A percentile compares a stretch with the other conserved stretches of the same genome.
These are phyloP conservation scores for Suillus placidus DNA, from an alignment of 768 basidiomycete genomes.

Conservation along the genomic window DNA sequence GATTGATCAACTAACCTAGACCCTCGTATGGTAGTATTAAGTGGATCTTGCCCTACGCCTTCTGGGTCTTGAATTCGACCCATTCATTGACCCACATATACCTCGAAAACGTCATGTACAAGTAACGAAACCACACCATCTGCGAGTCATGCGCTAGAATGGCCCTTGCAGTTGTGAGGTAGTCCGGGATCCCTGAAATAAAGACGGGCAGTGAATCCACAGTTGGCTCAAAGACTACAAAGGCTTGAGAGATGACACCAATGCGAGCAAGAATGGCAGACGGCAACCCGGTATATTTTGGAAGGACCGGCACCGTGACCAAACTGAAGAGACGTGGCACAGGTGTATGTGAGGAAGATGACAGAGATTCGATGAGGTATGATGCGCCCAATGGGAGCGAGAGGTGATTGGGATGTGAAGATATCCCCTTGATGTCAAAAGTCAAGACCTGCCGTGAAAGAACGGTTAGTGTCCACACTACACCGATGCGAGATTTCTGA, in stretches of 20 bases:
- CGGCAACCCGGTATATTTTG: conserved; percentile 68
- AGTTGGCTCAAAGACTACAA: conserved; percentile 12
- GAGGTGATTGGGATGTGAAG: conserved; percentile 86
- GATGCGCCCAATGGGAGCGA: conserved; percentile 63
- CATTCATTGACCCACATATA: conserved; percentile 96
- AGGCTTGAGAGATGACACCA: conserved; percentile 30
- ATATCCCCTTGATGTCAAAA: conserved; percentile 77
- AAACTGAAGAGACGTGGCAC: conserved; percentile 58
- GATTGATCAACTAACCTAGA: not conserved
- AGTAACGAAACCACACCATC: conserved; percentile 87
- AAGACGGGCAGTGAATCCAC: conserved; percentile 39
- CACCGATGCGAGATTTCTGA: conserved; percentile 40
- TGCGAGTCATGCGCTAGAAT: conserved; percentile 78
- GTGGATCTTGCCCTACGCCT: not conserved
- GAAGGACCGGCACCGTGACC: conserved; percentile 52
- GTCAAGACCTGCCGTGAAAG: conserved; percentile 69
- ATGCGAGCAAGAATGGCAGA: conserved; percentile 54
- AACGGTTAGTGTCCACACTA: conserved; percentile 9
- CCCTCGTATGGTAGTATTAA: not conserved
- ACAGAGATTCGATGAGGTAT: conserved; percentile 41
- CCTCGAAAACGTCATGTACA: conserved; percentile 77
- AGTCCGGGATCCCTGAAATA: conserved; percentile 59
- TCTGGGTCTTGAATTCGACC: conserved; percentile 45
- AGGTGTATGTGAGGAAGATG: conserved; percentile 28
- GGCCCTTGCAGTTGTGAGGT: conserved; percentile 59